Evolutionary conservation across 2,329 filamentous ascomycete species (phyloP).

Genomic region (Chaetomiaceae sp.): DNA sequence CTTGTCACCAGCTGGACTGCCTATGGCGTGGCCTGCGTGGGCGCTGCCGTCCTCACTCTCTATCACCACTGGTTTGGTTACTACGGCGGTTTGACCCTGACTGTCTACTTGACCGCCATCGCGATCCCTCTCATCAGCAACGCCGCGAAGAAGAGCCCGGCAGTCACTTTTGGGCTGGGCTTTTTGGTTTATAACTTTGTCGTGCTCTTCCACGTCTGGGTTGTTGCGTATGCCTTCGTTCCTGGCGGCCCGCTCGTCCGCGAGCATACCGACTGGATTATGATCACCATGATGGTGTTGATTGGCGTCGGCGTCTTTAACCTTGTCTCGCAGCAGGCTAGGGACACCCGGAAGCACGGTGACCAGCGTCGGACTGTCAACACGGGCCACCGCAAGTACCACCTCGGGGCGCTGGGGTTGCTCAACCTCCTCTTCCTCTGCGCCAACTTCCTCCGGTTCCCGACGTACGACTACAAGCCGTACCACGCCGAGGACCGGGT

Average conservation of each 20-base stretch:
- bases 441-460: conserved; percentile 85
- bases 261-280: conserved; percentile 94
- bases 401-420: conserved; percentile 55
- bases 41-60: conserved; percentile 71
- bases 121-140: conserved; percentile 70
- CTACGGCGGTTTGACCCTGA: conserved; percentile 70
- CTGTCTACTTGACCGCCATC: conserved; percentile 77
- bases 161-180: conserved; percentile 76
- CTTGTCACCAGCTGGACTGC: conserved; percentile 73
- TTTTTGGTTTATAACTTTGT: conserved; percentile 91
- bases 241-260: conserved; percentile 88
- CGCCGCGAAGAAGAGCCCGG: conserved; percentile 72
- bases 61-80: conserved; percentile 84
- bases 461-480: conserved; percentile 83
- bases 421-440: conserved; percentile 77
- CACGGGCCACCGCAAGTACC: conserved; percentile 45
- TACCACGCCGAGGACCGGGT: conserved; percentile 85
- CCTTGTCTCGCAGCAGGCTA: conserved; percentile 48
- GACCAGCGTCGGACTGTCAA: conserved; percentile 36
- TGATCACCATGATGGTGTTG: conserved; percentile 77
- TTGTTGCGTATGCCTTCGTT: conserved; percentile 96
- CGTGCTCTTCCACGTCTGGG: conserved; percentile 97
- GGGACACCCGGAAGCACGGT: conserved; percentile 34
- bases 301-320: conserved; percentile 84
- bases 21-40: conserved; percentile 72